Percentiles rank a stretch among this genome's conserved stretches.
Evolutionary conservation across 495 filamentous ascomycete genomes (phyloP).

Genomic region (Aspergillus campestris): DNA sequence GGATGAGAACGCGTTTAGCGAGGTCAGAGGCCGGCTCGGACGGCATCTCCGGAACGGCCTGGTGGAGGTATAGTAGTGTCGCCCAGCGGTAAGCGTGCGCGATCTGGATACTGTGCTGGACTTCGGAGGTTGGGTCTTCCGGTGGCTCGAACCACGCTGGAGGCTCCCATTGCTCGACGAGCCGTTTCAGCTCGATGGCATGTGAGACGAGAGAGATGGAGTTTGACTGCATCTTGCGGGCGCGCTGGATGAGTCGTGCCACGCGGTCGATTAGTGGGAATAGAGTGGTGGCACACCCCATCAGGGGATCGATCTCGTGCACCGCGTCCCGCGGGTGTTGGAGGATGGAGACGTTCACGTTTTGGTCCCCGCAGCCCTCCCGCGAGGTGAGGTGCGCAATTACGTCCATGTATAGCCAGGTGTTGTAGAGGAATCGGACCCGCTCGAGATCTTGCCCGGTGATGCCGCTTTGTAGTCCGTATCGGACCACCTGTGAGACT

Average conservation of each 20-base stretch:
- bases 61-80: slow-evolving; percentile 66
- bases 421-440: slow-evolving; percentile 65
- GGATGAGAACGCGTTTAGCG: slow-evolving; percentile 52
- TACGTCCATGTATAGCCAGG: slow-evolving; percentile 78
- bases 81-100: slow-evolving; percentile 73
- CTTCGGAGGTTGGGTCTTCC: slow-evolving; percentile 56
- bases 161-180: slow-evolving; percentile 57
- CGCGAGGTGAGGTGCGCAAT: slow-evolving; percentile 65
- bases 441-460: slow-evolving; percentile 40
- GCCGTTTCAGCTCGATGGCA: slow-evolving; percentile 55
- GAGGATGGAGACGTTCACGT: slow-evolving; percentile 40
- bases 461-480: slow-evolving; percentile 25
- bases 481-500: slow-evolving; percentile 49
- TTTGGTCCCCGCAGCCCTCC: slow-evolving; percentile 47
- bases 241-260: slow-evolving; percentile 58
- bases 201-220: slow-evolving; percentile 53
- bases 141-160: slow-evolving; percentile 50
- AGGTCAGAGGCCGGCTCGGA: slow-evolving; percentile 48
- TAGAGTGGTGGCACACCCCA: slow-evolving; percentile 65
- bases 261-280: slow-evolving; percentile 68
- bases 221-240: slow-evolving; percentile 50
- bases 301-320: slow-evolving; percentile 62
- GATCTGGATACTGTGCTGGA: slow-evolving; percentile 61
- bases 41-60: slow-evolving; percentile 70
- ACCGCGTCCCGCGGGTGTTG: slow-evolving; percentile 32